Evolutionary conservation across 1,139 yeast genomes (phyloP).

Genomic region (Candida tropicalis): DNA sequence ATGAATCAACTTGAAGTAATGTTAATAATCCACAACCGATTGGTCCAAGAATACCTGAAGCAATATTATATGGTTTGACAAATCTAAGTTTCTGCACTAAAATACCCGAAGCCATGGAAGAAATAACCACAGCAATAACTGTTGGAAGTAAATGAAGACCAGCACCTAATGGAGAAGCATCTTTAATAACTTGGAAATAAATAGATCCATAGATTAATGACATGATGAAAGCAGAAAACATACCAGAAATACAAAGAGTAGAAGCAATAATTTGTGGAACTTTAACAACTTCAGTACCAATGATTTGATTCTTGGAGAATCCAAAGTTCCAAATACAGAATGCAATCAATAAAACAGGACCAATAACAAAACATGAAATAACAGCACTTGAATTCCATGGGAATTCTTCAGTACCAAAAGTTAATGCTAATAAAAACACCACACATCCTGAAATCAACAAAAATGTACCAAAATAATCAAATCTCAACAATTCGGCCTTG

Average conservation of each 20-base stretch:
- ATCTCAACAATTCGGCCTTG: slow-evolving; percentile 35
- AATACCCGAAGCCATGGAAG: slow-evolving; percentile 33
- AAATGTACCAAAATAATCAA: slow-evolving; percentile 54
- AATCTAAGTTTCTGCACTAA: slow-evolving; percentile 31
- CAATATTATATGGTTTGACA: slow-evolving; percentile 34
- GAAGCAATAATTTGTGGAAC: slow-evolving; percentile 28
- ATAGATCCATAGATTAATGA: slow-evolving; percentile 30
- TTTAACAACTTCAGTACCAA: slow-evolving; percentile 29
- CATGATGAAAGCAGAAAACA: slow-evolving; percentile 29
- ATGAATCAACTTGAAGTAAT: slow-evolving; percentile 34
- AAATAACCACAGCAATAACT: slow-evolving; percentile 35
- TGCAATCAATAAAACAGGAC: slow-evolving; percentile 29
- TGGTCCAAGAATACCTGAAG: slow-evolving; percentile 29
- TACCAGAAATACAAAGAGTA: slow-evolving; percentile 23
- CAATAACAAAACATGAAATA: slow-evolving; percentile 48
- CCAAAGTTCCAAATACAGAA: slow-evolving; percentile 31
- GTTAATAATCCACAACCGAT: slow-evolving; percentile 38
- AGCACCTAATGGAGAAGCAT: slow-evolving; percentile 36
- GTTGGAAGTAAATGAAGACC: slow-evolving; percentile 42
- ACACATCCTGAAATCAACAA: slow-evolving; percentile 46
- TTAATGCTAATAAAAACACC: slow-evolving; percentile 43
- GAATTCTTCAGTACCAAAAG: slow-evolving; percentile 50
- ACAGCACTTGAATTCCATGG: slow-evolving; percentile 54
- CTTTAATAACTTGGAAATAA: slow-evolving; percentile 42
- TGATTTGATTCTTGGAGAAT: slow-evolving; percentile 29